These are phyloP conservation scores for Dictyostelium intermedium DNA, from an alignment of 78 protist species.

Conservation along the genomic window DNA sequence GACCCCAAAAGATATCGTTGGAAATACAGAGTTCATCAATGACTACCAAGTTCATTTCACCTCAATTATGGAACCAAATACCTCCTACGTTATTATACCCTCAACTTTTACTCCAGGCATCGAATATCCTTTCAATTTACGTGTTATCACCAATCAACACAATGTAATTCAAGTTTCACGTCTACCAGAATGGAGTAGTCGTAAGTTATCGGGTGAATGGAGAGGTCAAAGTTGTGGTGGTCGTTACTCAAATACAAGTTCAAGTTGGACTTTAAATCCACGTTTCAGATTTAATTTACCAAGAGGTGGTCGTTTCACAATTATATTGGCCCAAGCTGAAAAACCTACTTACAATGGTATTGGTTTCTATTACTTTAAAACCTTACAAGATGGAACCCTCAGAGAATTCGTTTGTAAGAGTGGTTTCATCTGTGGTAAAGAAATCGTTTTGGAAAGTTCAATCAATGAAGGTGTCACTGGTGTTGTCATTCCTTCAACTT, in stretches of 20 bases:
- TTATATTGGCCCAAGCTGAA: constrained; percentile 48
- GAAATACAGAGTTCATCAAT: constrained; percentile 77
- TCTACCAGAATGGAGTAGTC: constrained; percentile 29
- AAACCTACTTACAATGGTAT: constrained; percentile 50
- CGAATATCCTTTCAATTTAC: constrained; percentile 40
- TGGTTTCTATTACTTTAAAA: constrained; percentile 75
- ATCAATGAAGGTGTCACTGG: constrained; percentile 23
- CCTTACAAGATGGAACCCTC: constrained; percentile 61
- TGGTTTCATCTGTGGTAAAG: constrained; percentile 77
- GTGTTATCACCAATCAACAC: constrained; percentile 11
- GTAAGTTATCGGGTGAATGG: constrained; percentile 61
- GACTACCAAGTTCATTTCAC: constrained; percentile 66
- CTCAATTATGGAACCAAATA: constrained; percentile 9
- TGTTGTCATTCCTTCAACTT: constrained; percentile 61
- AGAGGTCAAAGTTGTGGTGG: constrained; percentile 59
- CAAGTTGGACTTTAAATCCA: constrained; percentile 64
- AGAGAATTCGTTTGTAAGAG: constrained; percentile 58
- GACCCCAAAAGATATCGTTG: constrained; percentile 65
- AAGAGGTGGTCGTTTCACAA: constrained; percentile 52
- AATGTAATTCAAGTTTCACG: neutral
- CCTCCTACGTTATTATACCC: constrained; percentile 33
- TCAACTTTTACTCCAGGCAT: constrained; percentile 46
- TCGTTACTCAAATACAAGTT: constrained; percentile 34
- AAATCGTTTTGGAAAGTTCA: constrained; percentile 42
- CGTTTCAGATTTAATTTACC: constrained; percentile 35